These are phyloP conservation scores for Linnemannia elongata DNA, from an alignment of 192 early-diverging fungal genomes.

Conservation along the genomic window DNA sequence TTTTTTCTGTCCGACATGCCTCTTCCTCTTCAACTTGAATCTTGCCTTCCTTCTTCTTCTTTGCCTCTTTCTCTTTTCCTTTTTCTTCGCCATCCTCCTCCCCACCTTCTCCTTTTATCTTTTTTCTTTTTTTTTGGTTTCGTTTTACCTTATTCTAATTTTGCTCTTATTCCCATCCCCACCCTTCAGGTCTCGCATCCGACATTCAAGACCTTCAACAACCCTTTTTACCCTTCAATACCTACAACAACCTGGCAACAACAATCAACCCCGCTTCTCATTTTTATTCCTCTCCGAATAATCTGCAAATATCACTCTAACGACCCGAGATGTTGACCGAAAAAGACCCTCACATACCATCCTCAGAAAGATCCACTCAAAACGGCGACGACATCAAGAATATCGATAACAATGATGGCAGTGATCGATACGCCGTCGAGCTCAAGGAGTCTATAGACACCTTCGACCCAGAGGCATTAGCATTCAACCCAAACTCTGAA, in stretches of 20 bases:
- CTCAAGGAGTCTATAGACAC: not conserved
- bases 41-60: not conserved
- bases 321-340: not conserved
- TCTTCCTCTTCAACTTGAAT: not conserved
- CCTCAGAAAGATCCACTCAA: not conserved
- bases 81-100: not conserved
- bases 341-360: not conserved
- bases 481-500: conserved; percentile 28
- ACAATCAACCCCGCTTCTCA: not conserved
- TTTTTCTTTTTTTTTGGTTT: too few relatives aligned
- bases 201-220: not conserved
- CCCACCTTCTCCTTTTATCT: not conserved
- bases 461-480: not conserved
- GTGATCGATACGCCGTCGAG: not conserved
- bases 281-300: not conserved
- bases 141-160: not conserved
- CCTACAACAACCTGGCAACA: too few relatives aligned
- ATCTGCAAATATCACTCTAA: not conserved
- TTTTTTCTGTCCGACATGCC: not conserved
- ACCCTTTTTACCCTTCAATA: too few relatives aligned
- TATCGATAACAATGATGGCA: not conserved
- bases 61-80: not conserved
- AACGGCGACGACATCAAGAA: not conserved
- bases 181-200: not conserved
- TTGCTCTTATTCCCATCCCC: not conserved